Evolutionary conservation across 768 basidiomycete species (phyloP).

Genomic region (Kwoniella shandongensis): DNA sequence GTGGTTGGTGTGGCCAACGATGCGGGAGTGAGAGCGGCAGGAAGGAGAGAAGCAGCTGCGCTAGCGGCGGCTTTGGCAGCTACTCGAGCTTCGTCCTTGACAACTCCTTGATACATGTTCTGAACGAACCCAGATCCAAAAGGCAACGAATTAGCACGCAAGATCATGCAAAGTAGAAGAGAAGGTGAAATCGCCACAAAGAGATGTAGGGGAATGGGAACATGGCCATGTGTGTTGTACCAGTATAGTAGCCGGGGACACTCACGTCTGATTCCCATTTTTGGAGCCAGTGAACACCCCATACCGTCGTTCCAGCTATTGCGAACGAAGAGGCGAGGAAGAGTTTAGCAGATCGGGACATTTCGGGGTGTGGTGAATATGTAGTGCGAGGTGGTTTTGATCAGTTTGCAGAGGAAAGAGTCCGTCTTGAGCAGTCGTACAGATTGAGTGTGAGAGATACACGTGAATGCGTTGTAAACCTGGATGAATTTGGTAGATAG

Average conservation of each 20-base stretch:
- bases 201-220: not conserved
- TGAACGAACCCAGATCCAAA: slow-evolving; percentile 55
- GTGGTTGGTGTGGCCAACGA: slow-evolving; percentile 4
- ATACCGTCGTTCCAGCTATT: slow-evolving; percentile 70
- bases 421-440: no score
- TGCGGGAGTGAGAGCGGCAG: not conserved
- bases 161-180: not conserved
- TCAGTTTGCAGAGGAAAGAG: no score
- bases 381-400: no score
- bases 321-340: slow-evolving; percentile 69
- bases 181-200: not conserved
- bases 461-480: no score
- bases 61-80: slow-evolving; percentile 65
- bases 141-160: not conserved
- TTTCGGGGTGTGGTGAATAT: slow-evolving; percentile 27
- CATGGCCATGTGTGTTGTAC: no score
- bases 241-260: not conserved
- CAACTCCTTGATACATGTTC: slow-evolving; percentile 88
- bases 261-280: slow-evolving; percentile 74
- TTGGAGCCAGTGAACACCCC: slow-evolving; percentile 87
- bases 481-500: no score
- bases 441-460: no score
- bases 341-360: slow-evolving; percentile 71
- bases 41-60: slow-evolving; percentile 26
- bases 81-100: slow-evolving; percentile 81